Evolutionary conservation across 108 stramenopile species (phyloP).

Genomic region (Nitzschia inconspicua): DNA sequence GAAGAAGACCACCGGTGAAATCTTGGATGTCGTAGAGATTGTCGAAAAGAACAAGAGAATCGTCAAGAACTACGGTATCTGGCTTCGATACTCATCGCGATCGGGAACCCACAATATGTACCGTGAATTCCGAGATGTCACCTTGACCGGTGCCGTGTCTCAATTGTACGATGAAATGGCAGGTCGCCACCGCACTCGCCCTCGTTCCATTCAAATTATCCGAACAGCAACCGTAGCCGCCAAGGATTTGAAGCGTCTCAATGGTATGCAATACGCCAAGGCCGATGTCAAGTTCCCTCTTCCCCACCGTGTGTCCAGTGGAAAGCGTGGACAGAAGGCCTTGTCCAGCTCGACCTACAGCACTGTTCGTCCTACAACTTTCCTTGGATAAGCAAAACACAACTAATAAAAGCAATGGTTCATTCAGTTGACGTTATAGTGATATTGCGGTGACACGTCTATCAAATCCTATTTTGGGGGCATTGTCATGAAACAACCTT

Average conservation of each 20-base stretch:
- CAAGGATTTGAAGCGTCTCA: constrained; percentile 88
- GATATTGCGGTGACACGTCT: too few relatives aligned
- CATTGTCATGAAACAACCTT: too few relatives aligned
- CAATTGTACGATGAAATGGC: constrained; percentile 99
- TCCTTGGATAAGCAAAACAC: constrained; percentile 61
- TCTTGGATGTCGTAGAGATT: constrained; percentile 96
- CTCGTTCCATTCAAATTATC: constrained; percentile 99
- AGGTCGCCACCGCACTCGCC: constrained; percentile 98
- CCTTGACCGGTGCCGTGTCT: constrained; percentile 94
- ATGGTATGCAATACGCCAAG: constrained; percentile 91
- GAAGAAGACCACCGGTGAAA: constrained; percentile 99
- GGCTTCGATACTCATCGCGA: constrained; percentile 98
- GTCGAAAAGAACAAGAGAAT: constrained; percentile 93
- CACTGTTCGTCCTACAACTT: constrained; percentile 81
- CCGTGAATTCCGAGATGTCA: constrained; percentile 98
- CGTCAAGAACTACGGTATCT: constrained; percentile 99
- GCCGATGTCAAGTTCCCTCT: constrained; percentile 96
- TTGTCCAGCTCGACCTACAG: constrained; percentile 68
- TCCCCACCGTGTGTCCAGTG: constrained; percentile 91
- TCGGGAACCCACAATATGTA: constrained; percentile 99
- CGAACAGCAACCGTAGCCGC: constrained; percentile 89
- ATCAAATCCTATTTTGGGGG: too few relatives aligned
- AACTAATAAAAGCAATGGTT: too few relatives aligned
- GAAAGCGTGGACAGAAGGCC: constrained; percentile 89
- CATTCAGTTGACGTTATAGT: too few relatives aligned